Evolutionary conservation across 768 basidiomycete species (phyloP).

Genomic region (Russula sp.): DNA sequence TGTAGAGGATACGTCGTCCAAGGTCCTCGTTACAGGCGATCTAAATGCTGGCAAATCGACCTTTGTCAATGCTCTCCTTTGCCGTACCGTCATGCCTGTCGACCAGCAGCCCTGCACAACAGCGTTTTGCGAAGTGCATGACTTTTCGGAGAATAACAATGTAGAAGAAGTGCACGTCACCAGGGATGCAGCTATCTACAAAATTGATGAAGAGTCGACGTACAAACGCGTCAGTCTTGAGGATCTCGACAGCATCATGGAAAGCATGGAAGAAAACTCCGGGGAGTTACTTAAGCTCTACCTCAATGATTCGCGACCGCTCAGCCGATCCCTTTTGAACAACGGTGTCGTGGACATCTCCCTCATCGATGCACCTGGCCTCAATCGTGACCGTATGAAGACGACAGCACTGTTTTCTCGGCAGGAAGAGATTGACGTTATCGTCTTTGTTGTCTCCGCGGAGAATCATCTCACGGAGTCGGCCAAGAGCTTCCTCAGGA

Average conservation of each 20-base stretch:
- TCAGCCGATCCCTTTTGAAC: slow-evolving; percentile 79
- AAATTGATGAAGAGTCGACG: slow-evolving; percentile 64
- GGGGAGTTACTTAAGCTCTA: slow-evolving; percentile 82
- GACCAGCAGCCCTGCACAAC: slow-evolving; percentile 98
- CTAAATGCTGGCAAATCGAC: slow-evolving; percentile 98
- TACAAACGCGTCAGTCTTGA: slow-evolving; percentile 59
- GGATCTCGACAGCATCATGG: slow-evolving; percentile 73
- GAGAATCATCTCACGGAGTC: slow-evolving; percentile 98
- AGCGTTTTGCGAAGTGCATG: slow-evolving; percentile 94
- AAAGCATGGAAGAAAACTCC: slow-evolving; percentile 61
- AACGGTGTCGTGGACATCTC: slow-evolving; percentile 97
- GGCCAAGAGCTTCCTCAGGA: slow-evolving; percentile 87
- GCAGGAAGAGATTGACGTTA: slow-evolving; percentile 96
- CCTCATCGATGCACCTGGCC: slow-evolving; percentile 95
- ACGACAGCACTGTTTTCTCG: slow-evolving; percentile 94
- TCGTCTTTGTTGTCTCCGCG: slow-evolving; percentile 96
- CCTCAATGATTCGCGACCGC: slow-evolving; percentile 70
- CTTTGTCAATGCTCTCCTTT: slow-evolving; percentile 90
- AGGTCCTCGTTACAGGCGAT: slow-evolving; percentile 96
- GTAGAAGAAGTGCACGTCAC: slow-evolving; percentile 82
- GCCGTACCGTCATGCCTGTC: slow-evolving; percentile 88
- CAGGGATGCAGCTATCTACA: slow-evolving; percentile 61
- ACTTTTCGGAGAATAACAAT: slow-evolving; percentile 73
- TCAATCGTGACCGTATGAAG: slow-evolving; percentile 91
- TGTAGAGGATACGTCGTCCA: slow-evolving; percentile 86